Evolutionary conservation across 306 rosid species (phyloP), one percentile per base, ranked within the genome.

Genomic region (Casuarina cunninghamiana): DNA sequence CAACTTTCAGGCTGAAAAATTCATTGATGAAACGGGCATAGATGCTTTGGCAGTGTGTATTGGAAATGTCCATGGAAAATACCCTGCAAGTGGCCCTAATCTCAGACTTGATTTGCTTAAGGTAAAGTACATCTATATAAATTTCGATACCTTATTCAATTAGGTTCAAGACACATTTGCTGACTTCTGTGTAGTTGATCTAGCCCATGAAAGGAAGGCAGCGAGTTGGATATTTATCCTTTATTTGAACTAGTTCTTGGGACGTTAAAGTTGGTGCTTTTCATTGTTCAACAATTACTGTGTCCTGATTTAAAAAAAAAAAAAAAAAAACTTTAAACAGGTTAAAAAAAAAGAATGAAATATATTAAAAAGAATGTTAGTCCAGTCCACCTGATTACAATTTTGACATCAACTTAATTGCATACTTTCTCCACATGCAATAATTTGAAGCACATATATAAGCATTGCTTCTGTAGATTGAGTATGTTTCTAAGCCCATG

Each of bases 41-140:
- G 98, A 92, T 86, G 96, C 98, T 87, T 90, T 94, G 90, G 98
- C 98, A 70, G 98, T 94, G 26, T 94, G 98, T 78, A 92, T 94
- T 35, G 97, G 98, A 50, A 94, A 94, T 75, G 97, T 89, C 62
- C 97, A 94, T 78, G 98, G 98, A 15, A 94, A 92, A 74, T 94
- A 94, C 83, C 97, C 98, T 8, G 88, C 91, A 69, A 86, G 89
- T 83, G 98, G 97, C 77, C 98, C 98, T 55, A 87, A 89, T 74
- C 95, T 94, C 84, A 90, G 83, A 89, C 78, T 94, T 49, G 95
- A 94, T 84, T 83, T 94, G 86, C 98, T 94, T 17, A 89, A 94
- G 98, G 98, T 94, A 74, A 79, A 65, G 19, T 50, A 69, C 32
- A 16, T 57, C 6, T 42, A 32, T 3, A 11, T 26, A 49, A 17